Conservation (phyloP, 2,329 filamentous ascomycete genomes). For the Aspergillus pseudoviridinutans region DNA sequence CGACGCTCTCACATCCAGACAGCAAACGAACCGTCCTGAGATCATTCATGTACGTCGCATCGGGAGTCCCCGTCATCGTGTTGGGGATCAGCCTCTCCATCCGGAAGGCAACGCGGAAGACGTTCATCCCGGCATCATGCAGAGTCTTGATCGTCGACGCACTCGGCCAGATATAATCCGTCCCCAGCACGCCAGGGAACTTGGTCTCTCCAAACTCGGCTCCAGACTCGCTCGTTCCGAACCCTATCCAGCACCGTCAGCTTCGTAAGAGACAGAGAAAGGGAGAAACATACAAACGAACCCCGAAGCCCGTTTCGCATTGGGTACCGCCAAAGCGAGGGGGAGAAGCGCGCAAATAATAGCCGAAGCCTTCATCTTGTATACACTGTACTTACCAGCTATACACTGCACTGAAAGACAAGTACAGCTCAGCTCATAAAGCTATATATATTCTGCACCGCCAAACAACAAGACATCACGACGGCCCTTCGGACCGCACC, state of each 20-base stretch:
- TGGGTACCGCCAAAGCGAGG: slow-evolving; percentile 4
- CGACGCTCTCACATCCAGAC: not conserved
- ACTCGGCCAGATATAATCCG: slow-evolving; percentile 61
- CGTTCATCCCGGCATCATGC: slow-evolving; percentile 52
- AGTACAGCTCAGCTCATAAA: not conserved
- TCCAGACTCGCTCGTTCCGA: slow-evolving; percentile 55
- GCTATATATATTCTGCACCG: not conserved
- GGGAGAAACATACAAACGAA: slow-evolving; percentile 6
- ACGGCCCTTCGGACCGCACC: slow-evolving; percentile 2
- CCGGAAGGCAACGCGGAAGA: slow-evolving; percentile 53
- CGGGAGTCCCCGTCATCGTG: slow-evolving; percentile 40
- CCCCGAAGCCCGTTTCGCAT: slow-evolving; percentile 8
- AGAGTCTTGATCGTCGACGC: slow-evolving; percentile 49
- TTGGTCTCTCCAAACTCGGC: slow-evolving; percentile 61
- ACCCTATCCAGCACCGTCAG: slow-evolving; percentile 20
- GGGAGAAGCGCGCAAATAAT: slow-evolving; percentile 5
- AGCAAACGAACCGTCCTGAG: slow-evolving; percentile 24
- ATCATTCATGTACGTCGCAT: slow-evolving; percentile 42
- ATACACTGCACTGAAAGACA: not conserved
- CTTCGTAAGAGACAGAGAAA: not conserved
- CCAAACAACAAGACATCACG: not conserved
- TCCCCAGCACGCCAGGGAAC: slow-evolving; percentile 55
- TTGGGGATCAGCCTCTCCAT: slow-evolving; percentile 54
- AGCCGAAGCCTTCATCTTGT: not conserved
- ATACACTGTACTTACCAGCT: not conserved